Evolutionary conservation across 2,329 filamentous ascomycete species (phyloP), one percentile per base, ranked within the genome.

Genomic region (Tothia fuscella): DNA sequence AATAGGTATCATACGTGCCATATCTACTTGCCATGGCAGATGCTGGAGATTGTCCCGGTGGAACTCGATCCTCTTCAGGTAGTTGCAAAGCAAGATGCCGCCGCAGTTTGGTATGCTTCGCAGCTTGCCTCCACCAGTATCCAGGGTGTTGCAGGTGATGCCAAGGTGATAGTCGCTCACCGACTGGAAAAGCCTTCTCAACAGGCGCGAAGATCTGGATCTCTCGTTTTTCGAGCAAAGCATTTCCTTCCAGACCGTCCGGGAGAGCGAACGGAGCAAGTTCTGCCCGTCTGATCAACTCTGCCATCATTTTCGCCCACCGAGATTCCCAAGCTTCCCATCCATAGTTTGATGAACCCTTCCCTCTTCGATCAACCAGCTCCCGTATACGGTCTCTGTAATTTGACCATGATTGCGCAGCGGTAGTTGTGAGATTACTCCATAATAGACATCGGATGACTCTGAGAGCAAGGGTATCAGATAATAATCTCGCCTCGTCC

Each of bases 261-360:
- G 52, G 38, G 1, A 48, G 43, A 41, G 24, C 57, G 46, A 73
- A 65, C 0, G 60, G 50, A 4, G 68, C 65, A 14, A 76, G 51
- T 14, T 69, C 63, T 19, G 71, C 67, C 38, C 67, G 64, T 33
- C 66, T 63, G 14, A 80, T 68, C 4, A 78, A 58, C 46, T 80
- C 64, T 3, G 72, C 74, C 71, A 80, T 78, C 21, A 71, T 61
- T 46, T 67, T 64, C 13, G 74, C 71, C 77, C 76, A 80, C 43
- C 83, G 74, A 30, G 84, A 78, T 62, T 94, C 82, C 88, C 89
- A 98, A 2, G 89, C 88, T 53, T 86, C 76, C 84, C 88, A 96
- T 5, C 86, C 85, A 57, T 96, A 96, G 49, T 85, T 93, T 24
- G 78, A 76, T 3, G 84, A 87, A 1, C 89, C 89, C 51, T 84